phyloP scores from a whole-genome alignment of 2,329 filamentous ascomycete genomes.

The Hypoxylon sp. region DNA sequence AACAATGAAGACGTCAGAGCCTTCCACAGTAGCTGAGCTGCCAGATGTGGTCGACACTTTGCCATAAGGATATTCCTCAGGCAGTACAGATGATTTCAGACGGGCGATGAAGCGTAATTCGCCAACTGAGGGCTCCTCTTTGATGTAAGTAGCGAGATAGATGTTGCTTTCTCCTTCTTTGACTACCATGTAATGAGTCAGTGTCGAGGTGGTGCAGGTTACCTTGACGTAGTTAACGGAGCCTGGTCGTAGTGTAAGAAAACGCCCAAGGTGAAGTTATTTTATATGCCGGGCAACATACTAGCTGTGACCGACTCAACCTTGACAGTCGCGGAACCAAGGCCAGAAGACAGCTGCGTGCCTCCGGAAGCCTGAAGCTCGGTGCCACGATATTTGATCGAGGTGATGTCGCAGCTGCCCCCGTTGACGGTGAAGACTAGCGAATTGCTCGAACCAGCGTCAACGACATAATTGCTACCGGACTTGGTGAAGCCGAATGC shows the following conservation, averaged over 20 bases:
- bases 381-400: constrained; percentile 70
- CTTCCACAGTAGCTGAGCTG: constrained; percentile 68
- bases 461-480: constrained; percentile 57
- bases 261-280: neutral
- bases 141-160: constrained; percentile 74
- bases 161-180: constrained; percentile 72
- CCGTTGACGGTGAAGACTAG: constrained; percentile 67
- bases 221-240: constrained; percentile 69
- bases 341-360: constrained; percentile 71
- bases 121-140: constrained; percentile 67
- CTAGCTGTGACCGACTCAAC: constrained; percentile 56
- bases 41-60: constrained; percentile 69
- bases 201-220: constrained; percentile 70
- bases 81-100: constrained; percentile 65
- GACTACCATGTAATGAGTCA: constrained; percentile 76
- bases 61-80: constrained; percentile 68
- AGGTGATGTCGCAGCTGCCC: constrained; percentile 74
- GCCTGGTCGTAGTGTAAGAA: constrained; percentile 29
- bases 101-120: constrained; percentile 77
- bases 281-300: constrained; percentile 21
- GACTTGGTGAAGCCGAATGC: constrained; percentile 55
- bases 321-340: constrained; percentile 71
- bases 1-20: constrained; percentile 71
- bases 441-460: constrained; percentile 60
- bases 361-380: constrained; percentile 70